Evolutionary conservation across 208 protist species (phyloP).

Genomic region (Acanthamoeba castellanii): DNA sequence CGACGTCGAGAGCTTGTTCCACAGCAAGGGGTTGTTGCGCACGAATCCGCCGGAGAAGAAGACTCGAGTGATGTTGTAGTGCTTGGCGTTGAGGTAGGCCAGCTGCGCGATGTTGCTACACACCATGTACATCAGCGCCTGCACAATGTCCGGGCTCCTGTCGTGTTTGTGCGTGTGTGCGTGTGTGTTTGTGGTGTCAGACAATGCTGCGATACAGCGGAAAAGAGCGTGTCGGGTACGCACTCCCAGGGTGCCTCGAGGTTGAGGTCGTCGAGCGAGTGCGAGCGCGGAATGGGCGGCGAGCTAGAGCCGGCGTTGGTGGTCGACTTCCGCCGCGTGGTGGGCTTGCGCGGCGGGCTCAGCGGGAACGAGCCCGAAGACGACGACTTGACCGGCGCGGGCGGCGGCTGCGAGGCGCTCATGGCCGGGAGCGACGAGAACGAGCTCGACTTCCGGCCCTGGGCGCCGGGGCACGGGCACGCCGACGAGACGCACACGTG

Average conservation of each 20-base stretch:
- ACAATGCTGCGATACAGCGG: background rate
- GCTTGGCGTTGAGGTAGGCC: slow-evolving; percentile 67
- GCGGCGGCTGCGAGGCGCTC: background rate
- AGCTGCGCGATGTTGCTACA: slow-evolving; percentile 64
- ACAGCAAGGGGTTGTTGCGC: slow-evolving; percentile 48
- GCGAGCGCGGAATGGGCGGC: background rate
- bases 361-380: background rate
- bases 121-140: slow-evolving; percentile 63
- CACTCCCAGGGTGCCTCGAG: background rate
- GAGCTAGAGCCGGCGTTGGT: background rate
- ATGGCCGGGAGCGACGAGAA: background rate
- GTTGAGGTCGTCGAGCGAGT: background rate
- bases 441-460: background rate
- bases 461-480: background rate
- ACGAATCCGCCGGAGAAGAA: slow-evolving; percentile 68
- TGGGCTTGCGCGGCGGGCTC: background rate
- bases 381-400: background rate
- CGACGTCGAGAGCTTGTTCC: slow-evolving; percentile 15
- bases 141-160: slow-evolving; percentile 38
- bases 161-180: background rate
- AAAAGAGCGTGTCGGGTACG: background rate
- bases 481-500: background rate
- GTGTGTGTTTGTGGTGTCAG: too few relatives aligned
- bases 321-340: background rate
- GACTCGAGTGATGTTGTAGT: slow-evolving; percentile 42